phyloP scores from a whole-genome alignment of 768 basidiomycete genomes.

The Gelatoporia subvermispora region DNA sequence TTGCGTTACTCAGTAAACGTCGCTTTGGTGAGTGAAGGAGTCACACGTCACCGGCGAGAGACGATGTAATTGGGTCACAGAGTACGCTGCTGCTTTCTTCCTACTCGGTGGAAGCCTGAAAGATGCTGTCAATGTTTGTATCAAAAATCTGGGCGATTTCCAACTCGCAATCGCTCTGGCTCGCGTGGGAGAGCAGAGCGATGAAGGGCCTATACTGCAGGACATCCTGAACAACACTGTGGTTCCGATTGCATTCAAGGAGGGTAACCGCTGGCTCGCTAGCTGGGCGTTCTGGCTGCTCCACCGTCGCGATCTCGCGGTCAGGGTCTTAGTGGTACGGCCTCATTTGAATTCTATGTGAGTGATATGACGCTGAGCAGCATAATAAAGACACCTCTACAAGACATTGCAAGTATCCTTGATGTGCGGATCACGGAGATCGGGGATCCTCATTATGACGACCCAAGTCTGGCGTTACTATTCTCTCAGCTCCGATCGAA shows the following conservation, averaged over 20 bases:
- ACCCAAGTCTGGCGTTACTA: slow-evolving; percentile 86
- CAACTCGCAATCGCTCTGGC: slow-evolving; percentile 87
- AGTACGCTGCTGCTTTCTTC: slow-evolving; percentile 99
- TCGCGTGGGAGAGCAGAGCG: slow-evolving; percentile 75
- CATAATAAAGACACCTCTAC: slow-evolving; percentile 64
- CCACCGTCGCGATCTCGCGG: slow-evolving; percentile 81
- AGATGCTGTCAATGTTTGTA: slow-evolving; percentile 88
- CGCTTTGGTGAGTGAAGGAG: slow-evolving; percentile 71
- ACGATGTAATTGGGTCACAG: too few relatives aligned
- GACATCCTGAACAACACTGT: slow-evolving; percentile 71
- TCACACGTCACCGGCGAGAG: too few relatives aligned
- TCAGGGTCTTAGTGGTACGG: slow-evolving; percentile 83
- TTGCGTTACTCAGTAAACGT: slow-evolving; percentile 83
- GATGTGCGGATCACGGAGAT: slow-evolving; percentile 57
- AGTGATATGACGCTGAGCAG: slow-evolving; percentile 1
- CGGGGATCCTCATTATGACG: slow-evolving; percentile 86
- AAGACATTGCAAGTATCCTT: slow-evolving; percentile 60
- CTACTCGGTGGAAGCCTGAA: slow-evolving; percentile 82
- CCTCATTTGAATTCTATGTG: neutral
- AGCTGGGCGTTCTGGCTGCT: slow-evolving; percentile 97
- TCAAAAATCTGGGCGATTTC: slow-evolving; percentile 84
- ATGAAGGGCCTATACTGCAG: slow-evolving; percentile 72
- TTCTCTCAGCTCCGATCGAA: slow-evolving; percentile 88
- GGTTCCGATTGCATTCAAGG: slow-evolving; percentile 76
- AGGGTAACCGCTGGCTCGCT: slow-evolving; percentile 89